Evolutionary conservation across 331 rosid species (phyloP).

Genomic region (Quercus phellos): DNA sequence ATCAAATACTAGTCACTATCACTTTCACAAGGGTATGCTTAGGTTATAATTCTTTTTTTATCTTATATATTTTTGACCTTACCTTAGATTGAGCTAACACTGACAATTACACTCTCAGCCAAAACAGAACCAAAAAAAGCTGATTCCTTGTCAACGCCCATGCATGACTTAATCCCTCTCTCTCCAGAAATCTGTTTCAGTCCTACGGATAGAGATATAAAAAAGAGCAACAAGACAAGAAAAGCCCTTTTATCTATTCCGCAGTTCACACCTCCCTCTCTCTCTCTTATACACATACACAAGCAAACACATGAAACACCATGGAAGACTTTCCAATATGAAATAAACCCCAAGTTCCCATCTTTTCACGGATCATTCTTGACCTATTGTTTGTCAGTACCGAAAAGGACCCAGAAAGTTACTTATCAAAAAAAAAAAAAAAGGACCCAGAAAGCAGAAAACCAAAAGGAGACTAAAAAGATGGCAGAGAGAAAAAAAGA

Average conservation of each 20-base stretch:
- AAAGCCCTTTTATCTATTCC: constrained; percentile 30
- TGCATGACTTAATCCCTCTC: constrained; percentile 37
- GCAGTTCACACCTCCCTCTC: constrained; percentile 33
- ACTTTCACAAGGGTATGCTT: constrained; percentile 21
- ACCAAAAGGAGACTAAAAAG: neutral
- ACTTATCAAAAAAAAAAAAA: too few species aligned
- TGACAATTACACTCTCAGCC: constrained; percentile 32
- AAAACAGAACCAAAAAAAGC: constrained; percentile 26
- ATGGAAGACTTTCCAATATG: constrained; percentile 7
- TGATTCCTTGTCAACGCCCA: constrained; percentile 60
- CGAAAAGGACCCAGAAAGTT: constrained; percentile 47
- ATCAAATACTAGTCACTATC: constrained; percentile 20
- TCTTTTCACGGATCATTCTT: constrained; percentile 16
- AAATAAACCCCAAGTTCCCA: constrained; percentile 22
- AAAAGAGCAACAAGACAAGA: constrained; percentile 46
- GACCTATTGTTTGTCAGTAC: constrained; percentile 37
- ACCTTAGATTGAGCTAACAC: constrained; percentile 25
- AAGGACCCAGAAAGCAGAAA: constrained; percentile 39
- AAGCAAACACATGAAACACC: constrained; percentile 2
- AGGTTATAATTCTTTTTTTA: constrained; percentile 17
- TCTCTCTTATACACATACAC: neutral
- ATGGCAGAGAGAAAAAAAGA: neutral
- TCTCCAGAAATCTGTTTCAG: constrained; percentile 30
- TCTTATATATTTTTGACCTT: constrained; percentile 30
- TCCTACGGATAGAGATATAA: constrained; percentile 10